Percentiles rank a stretch among this genome's conserved stretches.
Evolutionary conservation across 169 alveolate species (phyloP).

Genomic region (Cyclospora cayetanensis): DNA sequence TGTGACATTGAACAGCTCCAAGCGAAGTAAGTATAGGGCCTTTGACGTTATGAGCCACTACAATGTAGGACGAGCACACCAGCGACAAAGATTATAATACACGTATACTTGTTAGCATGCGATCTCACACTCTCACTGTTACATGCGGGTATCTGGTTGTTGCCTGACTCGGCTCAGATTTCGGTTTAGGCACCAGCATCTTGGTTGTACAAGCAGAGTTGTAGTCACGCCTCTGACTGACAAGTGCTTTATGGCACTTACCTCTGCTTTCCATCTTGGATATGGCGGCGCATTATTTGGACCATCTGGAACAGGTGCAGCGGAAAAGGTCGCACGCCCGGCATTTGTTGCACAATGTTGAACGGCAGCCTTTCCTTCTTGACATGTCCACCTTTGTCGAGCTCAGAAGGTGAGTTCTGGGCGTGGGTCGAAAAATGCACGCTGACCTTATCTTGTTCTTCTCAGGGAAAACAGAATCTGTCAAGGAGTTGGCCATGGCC

Average conservation of each 20-base stretch:
- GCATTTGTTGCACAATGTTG: too few relatives aligned
- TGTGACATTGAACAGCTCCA: slow-evolving; percentile 60
- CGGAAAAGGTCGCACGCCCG: neutral
- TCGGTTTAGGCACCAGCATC: slow-evolving; percentile 91
- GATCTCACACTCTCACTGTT: neutral
- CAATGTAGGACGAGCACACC: slow-evolving; percentile 82
- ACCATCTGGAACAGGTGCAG: slow-evolving; percentile 92
- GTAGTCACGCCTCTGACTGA: slow-evolving; percentile 97
- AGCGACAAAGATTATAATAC: too few relatives aligned
- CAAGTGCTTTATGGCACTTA: slow-evolving; percentile 94
- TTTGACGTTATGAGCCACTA: slow-evolving; percentile 77
- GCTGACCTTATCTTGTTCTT: neutral
- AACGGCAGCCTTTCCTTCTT: too few relatives aligned
- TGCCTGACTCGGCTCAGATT: slow-evolving; percentile 86
- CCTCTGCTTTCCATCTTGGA: slow-evolving; percentile 91
- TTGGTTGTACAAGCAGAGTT: slow-evolving; percentile 93
- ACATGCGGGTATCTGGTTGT: slow-evolving; percentile 77
- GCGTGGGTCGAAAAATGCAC: too few relatives aligned
- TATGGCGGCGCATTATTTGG: slow-evolving; percentile 95
- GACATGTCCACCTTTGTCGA: too few relatives aligned
- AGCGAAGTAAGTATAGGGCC: neutral
- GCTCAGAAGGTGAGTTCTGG: too few relatives aligned
- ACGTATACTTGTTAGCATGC: neutral
- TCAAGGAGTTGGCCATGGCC: slow-evolving; percentile 95
- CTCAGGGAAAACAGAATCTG: slow-evolving; percentile 97